phyloP scores from a whole-genome alignment of 306 rosid genomes.

The Begonia fuchsioides region DNA sequence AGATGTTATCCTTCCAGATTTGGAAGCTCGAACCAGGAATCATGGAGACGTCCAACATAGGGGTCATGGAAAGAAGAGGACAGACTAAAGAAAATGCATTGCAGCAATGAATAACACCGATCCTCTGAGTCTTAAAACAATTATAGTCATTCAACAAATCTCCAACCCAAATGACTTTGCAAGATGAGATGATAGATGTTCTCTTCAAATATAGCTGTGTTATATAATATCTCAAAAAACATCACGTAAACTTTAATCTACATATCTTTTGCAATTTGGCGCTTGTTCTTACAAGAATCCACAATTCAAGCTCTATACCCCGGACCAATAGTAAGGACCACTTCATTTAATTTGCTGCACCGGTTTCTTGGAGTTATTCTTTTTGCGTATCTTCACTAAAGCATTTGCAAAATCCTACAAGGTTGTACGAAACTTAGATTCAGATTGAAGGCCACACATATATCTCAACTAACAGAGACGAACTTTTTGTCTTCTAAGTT shows the following conservation, averaged over 20 bases:
- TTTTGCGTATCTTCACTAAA: constrained; percentile 72
- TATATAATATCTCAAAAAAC: not conserved
- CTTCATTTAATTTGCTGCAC: constrained; percentile 18
- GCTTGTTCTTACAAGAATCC: not conserved
- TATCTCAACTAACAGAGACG: too few relatives aligned
- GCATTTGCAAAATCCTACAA: constrained; percentile 63
- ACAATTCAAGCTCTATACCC: not conserved
- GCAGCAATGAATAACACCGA: constrained; percentile 16
- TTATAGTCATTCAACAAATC: not conserved
- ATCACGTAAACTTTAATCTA: not conserved
- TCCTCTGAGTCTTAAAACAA: not conserved
- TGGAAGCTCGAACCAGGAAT: constrained; percentile 42
- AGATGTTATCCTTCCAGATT: constrained; percentile 19
- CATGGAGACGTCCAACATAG: constrained; percentile 33
- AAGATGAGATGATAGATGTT: too few relatives aligned
- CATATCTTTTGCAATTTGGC: not conserved
- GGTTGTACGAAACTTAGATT: constrained; percentile 1
- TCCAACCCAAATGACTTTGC: not conserved
- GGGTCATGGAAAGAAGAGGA: constrained; percentile 14
- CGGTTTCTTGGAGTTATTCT: constrained; percentile 76
- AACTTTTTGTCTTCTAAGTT: too few relatives aligned
- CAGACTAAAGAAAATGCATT: constrained; percentile 8
- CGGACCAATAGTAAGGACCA: not conserved
- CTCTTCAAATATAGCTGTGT: too few relatives aligned
- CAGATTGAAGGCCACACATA: not conserved